Percentiles rank a stretch among this genome's conserved stretches.
These are phyloP conservation scores for Pachysolen tannophilus DNA, from an alignment of 805 yeast genomes.

Conservation along the genomic window DNA sequence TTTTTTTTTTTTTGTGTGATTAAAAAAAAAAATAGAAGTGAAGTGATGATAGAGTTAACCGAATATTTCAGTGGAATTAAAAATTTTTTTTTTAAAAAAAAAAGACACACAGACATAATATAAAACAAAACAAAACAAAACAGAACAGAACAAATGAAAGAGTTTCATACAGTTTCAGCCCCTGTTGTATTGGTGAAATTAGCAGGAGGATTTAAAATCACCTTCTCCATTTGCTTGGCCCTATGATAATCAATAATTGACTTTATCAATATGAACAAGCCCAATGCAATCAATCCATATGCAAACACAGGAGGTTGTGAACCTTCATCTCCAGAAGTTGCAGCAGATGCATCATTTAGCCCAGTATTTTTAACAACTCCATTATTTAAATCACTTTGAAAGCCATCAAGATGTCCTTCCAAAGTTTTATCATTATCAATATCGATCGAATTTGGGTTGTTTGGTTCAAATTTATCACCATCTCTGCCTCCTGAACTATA, in stretches of 20 bases:
- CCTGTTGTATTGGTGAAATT: constrained; percentile 9
- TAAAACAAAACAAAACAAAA: too few species aligned
- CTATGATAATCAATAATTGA: constrained; percentile 65
- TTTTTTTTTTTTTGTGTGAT: too few species aligned
- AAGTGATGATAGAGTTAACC: too few species aligned
- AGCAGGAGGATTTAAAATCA: constrained; percentile 41
- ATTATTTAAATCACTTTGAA: too few species aligned
- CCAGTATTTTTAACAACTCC: too few species aligned
- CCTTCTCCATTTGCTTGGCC: constrained; percentile 71
- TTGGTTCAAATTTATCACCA: constrained; percentile 39
- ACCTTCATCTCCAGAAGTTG: constrained; percentile 15
- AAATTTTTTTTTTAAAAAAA: too few species aligned
- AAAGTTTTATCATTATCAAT: constrained; percentile 20
- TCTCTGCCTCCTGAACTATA: constrained; percentile 17
- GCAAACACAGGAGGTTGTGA: constrained; percentile 46
- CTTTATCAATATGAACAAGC: constrained; percentile 55
- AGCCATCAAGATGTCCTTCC: constrained; percentile 19
- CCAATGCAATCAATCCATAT: constrained; percentile 56
- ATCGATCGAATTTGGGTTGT: constrained; percentile 52
- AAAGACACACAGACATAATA: too few species aligned
- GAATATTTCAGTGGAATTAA: too few species aligned
- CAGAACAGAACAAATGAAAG: too few species aligned
- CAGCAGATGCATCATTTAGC: not conserved
- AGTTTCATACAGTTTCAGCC: too few species aligned
- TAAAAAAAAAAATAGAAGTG: too few species aligned